phyloP scores from a whole-genome alignment of 768 basidiomycete genomes.

The Strobilomyces echinocephalus region DNA sequence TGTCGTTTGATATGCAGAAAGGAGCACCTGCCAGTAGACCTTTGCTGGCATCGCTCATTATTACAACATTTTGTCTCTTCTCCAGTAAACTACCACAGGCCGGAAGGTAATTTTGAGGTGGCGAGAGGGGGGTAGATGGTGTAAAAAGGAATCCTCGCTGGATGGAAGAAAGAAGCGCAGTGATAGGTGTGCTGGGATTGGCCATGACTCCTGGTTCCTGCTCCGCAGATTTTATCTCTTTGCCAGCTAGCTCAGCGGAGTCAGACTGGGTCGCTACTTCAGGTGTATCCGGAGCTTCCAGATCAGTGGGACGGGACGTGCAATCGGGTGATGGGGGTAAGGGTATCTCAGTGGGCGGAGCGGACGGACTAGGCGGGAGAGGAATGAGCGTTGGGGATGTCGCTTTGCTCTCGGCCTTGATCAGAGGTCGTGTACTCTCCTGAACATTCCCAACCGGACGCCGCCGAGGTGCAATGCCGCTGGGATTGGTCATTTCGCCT shows the following conservation, averaged over 20 bases:
- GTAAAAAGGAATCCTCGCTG: constrained; percentile 66
- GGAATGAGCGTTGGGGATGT: constrained; percentile 15
- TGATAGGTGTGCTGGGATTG: constrained; percentile 56
- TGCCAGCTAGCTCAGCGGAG: neutral
- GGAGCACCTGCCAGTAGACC: neutral
- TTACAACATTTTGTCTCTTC: constrained; percentile 4
- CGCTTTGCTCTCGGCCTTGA: constrained; percentile 13
- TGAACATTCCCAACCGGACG: constrained; percentile 6
- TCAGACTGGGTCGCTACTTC: neutral
- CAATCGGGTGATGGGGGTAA: constrained; percentile 19
- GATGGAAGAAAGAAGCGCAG: constrained; percentile 55
- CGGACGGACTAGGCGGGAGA: constrained; percentile 20
- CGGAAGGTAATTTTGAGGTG: constrained; percentile 43
- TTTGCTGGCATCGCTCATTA: neutral
- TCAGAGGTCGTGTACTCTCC: constrained; percentile 11
- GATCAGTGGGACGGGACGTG: neutral
- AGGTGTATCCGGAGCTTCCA: constrained; percentile 3
- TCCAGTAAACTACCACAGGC: neutral
- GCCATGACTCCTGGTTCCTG: neutral
- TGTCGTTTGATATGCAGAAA: constrained; percentile 9
- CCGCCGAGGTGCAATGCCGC: constrained; percentile 1
- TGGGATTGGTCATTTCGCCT: constrained; percentile 6
- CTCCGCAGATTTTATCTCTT: neutral
- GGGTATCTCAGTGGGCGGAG: constrained; percentile 17
- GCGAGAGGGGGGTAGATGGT: constrained; percentile 58